A percentile compares a stretch with the other conserved stretches of the same genome.
Conservation (phyloP, 495 filamentous ascomycete species). For the Patellaria atrata region DNA sequence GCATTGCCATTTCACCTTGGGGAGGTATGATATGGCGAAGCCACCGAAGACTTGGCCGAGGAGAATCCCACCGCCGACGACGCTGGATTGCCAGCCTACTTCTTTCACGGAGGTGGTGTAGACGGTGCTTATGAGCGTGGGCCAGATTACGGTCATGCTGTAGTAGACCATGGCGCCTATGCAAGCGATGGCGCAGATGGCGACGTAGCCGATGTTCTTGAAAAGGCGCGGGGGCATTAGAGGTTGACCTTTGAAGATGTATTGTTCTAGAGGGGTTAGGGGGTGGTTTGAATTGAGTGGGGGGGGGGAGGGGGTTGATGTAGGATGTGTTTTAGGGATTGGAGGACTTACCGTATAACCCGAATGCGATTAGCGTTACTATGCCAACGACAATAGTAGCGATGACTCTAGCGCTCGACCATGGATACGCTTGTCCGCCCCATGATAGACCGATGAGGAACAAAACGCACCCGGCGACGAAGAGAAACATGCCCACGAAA, state of each 20-base stretch:
- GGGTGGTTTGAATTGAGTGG: not conserved
- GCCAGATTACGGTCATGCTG: constrained; percentile 23
- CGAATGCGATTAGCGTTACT: constrained; percentile 30
- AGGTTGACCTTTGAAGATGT: constrained; percentile 19
- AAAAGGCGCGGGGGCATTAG: constrained; percentile 26
- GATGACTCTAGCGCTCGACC: constrained; percentile 35
- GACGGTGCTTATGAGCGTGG: constrained; percentile 18
- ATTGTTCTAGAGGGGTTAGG: constrained; percentile 12
- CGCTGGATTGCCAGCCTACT: constrained; percentile 16
- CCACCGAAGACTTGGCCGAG: constrained; percentile 21
- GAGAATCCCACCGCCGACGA: constrained; percentile 20
- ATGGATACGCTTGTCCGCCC: constrained; percentile 36
- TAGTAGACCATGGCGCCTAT: constrained; percentile 27
- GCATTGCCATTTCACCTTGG: constrained; percentile 17
- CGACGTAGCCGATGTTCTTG: constrained; percentile 22
- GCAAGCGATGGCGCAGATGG: constrained; percentile 18
- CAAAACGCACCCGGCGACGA: constrained; percentile 21
- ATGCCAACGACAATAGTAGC: constrained; percentile 32
- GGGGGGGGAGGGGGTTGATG: not conserved
- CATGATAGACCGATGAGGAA: constrained; percentile 30
- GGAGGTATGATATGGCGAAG: constrained; percentile 17
- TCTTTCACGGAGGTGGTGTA: constrained; percentile 18
- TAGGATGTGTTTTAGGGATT: not conserved
- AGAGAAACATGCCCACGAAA: constrained; percentile 26
- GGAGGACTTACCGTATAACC: constrained; percentile 24